Evolutionary conservation across 352 stramenopile species (phyloP).

Genomic region (Phytophthora agathidicida): DNA sequence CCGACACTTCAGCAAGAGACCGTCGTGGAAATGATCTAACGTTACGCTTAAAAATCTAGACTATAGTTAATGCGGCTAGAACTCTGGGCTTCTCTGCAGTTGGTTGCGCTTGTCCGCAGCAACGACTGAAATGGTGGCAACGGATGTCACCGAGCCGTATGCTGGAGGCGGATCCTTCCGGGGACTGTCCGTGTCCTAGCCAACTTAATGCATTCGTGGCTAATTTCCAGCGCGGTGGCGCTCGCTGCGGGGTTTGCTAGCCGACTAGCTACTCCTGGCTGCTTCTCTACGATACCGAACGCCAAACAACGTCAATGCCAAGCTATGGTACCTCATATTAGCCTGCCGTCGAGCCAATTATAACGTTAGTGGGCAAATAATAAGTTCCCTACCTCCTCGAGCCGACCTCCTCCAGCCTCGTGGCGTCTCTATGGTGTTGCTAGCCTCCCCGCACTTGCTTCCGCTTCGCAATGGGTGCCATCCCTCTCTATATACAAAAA

Average conservation of each 20-base stretch:
- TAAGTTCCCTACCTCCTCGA: conserved; percentile 28
- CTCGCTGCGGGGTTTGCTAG: background rate
- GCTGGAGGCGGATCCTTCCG: conserved; percentile 22
- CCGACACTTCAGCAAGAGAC: conserved; percentile 5
- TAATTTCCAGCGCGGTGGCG: conserved; percentile 1
- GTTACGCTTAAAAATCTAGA: conserved; percentile 30
- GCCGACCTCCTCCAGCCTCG: conserved; percentile 2
- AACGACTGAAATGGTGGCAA: conserved; percentile 7
- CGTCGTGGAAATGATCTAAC: conserved; percentile 9
- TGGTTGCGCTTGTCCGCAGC: conserved; percentile 10
- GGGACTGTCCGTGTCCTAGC: background rate
- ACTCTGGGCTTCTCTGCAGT: background rate
- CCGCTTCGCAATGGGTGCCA: conserved; percentile 16
- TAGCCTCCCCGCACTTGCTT: conserved; percentile 22
- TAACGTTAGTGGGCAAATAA: conserved; percentile 42
- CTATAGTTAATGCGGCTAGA: conserved; percentile 22
- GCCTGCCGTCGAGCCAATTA: conserved; percentile 44
- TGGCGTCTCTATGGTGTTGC: conserved; percentile 35
- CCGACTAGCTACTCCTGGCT: conserved; percentile 1
- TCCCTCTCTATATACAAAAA: conserved; percentile 39
- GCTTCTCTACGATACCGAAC: conserved; percentile 5
- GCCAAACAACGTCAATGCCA: conserved; percentile 16
- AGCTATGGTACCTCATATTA: conserved; percentile 51
- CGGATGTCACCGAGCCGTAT: background rate
- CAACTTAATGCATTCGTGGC: conserved; percentile 13